These are phyloP conservation scores for Teratosphaeriaceae sp. DNA, from an alignment of 2,329 filamentous ascomycete species.

Conservation along the genomic window DNA sequence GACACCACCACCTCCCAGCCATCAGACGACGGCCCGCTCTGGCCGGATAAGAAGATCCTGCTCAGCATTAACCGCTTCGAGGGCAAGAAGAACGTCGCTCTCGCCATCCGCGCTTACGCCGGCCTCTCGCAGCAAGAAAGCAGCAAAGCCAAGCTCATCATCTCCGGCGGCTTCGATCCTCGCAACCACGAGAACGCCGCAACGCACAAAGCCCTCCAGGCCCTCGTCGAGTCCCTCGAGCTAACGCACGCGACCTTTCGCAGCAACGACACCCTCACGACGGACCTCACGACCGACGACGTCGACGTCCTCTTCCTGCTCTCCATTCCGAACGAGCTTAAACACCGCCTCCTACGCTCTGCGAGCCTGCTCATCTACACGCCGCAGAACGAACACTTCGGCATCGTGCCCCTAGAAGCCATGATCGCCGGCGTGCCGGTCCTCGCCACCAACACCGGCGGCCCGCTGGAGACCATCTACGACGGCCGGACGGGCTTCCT, in stretches of 20 bases:
- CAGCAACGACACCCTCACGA: constrained; percentile 36
- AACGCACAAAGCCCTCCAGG: constrained; percentile 72
- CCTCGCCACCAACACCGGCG: constrained; percentile 83
- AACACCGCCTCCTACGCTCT: constrained; percentile 64
- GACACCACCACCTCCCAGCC: constrained; percentile 44
- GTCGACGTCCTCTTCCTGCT: constrained; percentile 81
- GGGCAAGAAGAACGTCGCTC: constrained; percentile 84
- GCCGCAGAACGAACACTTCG: constrained; percentile 89
- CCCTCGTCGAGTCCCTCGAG: constrained; percentile 59
- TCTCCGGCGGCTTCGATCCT: constrained; percentile 86
- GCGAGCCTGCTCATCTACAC: constrained; percentile 83
- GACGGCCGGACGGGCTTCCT: constrained; percentile 87
- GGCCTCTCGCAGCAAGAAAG: constrained; percentile 56
- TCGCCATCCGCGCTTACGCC: constrained; percentile 85
- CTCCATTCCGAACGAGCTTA: constrained; percentile 74
- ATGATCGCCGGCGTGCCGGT: constrained; percentile 87
- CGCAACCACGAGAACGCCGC: constrained; percentile 78
- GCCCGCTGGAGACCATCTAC: constrained; percentile 83
- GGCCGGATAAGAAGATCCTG: constrained; percentile 64
- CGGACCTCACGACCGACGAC: constrained; percentile 36
- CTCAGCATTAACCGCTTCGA: constrained; percentile 98
- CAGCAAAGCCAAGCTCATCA: constrained; percentile 61
- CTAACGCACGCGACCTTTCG: constrained; percentile 69
- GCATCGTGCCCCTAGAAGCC: constrained; percentile 93
- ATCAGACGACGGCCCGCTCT: constrained; percentile 38